Percentiles rank a stretch among this genome's conserved stretches.
Evolutionary conservation across 2,329 filamentous ascomycete species (phyloP).

Genomic region (Taxawa tesnikishii): DNA sequence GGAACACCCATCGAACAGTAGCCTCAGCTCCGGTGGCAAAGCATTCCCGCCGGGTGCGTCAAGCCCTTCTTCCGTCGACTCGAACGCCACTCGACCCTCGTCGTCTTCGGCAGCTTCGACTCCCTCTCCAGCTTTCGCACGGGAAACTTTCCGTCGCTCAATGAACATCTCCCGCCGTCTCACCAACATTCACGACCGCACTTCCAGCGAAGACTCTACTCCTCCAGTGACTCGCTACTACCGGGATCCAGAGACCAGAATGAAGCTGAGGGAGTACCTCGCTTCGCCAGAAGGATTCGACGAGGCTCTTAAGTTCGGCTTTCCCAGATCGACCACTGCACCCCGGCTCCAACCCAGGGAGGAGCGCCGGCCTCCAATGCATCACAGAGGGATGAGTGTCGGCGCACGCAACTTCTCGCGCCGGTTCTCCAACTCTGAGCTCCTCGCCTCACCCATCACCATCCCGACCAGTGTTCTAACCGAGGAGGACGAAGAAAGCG

Average conservation of each 20-base stretch:
- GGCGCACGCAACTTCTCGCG: neutral
- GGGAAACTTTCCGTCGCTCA: neutral
- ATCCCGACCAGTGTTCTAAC: neutral
- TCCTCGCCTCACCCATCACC: neutral
- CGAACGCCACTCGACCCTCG: too few species aligned
- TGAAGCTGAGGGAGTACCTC: slow-evolving; percentile 75
- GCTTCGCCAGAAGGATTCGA: slow-evolving; percentile 91
- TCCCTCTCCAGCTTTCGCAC: neutral
- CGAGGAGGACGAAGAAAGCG: slow-evolving; percentile 21
- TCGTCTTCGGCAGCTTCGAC: neutral
- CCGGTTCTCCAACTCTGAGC: neutral
- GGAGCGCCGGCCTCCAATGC: too few species aligned
- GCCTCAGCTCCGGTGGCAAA: too few species aligned
- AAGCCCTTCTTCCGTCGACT: too few species aligned
- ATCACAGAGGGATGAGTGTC: neutral
- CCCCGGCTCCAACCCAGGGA: neutral
- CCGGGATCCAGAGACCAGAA: slow-evolving; percentile 75
- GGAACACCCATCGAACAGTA: too few species aligned
- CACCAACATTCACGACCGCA: neutral
- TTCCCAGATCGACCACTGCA: slow-evolving; percentile 25
- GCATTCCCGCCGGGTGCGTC: too few species aligned
- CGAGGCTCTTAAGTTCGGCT: slow-evolving; percentile 87
- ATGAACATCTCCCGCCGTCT: slow-evolving; percentile 1
- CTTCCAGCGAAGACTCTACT: neutral
- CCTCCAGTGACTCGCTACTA: slow-evolving; percentile 48